Evolutionary conservation across 495 filamentous ascomycete genomes (phyloP), one percentile per base, ranked within the genome.

Genomic region (Hypoxylon trugodes): DNA sequence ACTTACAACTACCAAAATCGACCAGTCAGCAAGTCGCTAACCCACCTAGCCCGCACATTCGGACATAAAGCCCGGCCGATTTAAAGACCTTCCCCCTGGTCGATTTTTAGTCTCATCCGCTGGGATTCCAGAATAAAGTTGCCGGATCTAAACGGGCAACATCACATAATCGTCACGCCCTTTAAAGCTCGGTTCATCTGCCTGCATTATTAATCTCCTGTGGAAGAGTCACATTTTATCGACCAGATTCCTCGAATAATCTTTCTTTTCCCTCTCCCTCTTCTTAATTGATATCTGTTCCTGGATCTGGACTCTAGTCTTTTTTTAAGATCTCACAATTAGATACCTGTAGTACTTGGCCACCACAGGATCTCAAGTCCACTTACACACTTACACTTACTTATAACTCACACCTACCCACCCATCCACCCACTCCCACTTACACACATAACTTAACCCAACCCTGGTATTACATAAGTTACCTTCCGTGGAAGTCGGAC

Each of bases 121-220:
- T 63, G 47, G 38, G 25, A 57, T 66, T 61, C 52, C 59, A 59
- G 53, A 68, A 64, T 68, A 68, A 68, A 68, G 65, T 68, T 68
- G 37, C 65, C 65, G 65, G 60, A 58, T 54, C 65, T 65, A 68
- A 60, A 68, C 54, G 24, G 24, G 64, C 58, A 64, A 63, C 65
- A 68, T 68, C 65, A 68, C 65, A 67, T 64, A 68, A 65, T 63
- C 65, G 65, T 68, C 59, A 68, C 59, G 65, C 60, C 60, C 65
- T 64, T 59, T 48, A 64, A 68, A 60, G 65, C 65, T 65, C 60
- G 65, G 59, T 52, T 64, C 65, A 56, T 42, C 55, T 35, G 32
- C 18, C n/a, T 66, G 65, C 65, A 68, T 68, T 68, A 68, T 68
- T 68, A 68, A 68, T 68, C 65, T 49, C 48, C 49, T 53, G 35